A percentile compares a stretch with the other conserved stretches of the same genome.
Evolutionary conservation across 2,329 filamentous ascomycete genomes (phyloP).

Genomic region (Aspergillus phoenicis): DNA sequence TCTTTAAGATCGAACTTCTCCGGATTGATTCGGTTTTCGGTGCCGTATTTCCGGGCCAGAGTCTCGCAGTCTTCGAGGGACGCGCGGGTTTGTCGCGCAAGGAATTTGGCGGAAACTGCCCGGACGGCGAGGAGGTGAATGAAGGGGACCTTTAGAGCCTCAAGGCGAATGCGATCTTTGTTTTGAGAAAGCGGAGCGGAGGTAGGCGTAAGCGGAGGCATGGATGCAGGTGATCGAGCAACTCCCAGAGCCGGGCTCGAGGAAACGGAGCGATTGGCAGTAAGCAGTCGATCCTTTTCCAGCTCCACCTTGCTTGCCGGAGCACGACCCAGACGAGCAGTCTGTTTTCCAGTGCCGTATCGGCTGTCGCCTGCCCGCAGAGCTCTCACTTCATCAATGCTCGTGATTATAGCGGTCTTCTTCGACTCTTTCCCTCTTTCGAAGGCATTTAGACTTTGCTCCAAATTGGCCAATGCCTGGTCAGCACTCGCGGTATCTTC

Average conservation of each 20-base stretch:
- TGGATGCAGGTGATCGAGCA: conserved; percentile 39
- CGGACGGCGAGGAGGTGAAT: conserved; percentile 58
- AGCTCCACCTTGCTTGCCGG: conserved; percentile 42
- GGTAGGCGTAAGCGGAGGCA: conserved; percentile 46
- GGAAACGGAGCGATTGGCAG: conserved; percentile 42
- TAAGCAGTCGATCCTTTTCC: conserved; percentile 47
- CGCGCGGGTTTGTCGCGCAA: conserved; percentile 51
- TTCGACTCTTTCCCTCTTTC: conserved; percentile 64
- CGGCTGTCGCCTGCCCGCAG: conserved; percentile 40
- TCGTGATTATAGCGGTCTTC: conserved; percentile 48
- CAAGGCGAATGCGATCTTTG: conserved; percentile 43
- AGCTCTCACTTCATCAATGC: conserved; percentile 40
- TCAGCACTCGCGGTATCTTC: conserved; percentile 60
- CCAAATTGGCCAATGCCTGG: conserved; percentile 60
- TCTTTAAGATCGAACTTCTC: conserved; percentile 59
- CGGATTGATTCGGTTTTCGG: conserved; percentile 51
- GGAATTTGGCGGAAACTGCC: conserved; percentile 51
- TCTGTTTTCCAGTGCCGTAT: conserved; percentile 33
- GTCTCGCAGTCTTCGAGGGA: conserved; percentile 52
- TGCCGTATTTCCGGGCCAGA: conserved; percentile 56
- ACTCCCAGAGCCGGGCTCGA: conserved; percentile 45
- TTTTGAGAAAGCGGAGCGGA: conserved; percentile 42
- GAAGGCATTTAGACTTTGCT: conserved; percentile 61
- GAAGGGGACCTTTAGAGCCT: conserved; percentile 49
- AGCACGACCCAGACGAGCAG: conserved; percentile 31